Evolutionary conservation across 202 grass and related monocot genomes (phyloP).

Genomic region (Hordeum pubiflorum): DNA sequence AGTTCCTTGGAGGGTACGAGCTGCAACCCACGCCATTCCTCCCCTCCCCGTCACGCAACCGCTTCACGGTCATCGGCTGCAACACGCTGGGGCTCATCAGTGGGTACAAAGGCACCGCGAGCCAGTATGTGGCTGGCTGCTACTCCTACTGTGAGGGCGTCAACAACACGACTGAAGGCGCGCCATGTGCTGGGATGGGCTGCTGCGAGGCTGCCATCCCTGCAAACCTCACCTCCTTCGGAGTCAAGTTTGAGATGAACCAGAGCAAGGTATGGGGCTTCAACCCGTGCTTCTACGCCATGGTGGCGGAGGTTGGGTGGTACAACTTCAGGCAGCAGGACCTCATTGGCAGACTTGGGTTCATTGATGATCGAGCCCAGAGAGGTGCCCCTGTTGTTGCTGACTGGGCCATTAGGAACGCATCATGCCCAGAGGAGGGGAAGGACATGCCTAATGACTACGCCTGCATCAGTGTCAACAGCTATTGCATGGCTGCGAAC

Average conservation of each 20-base stretch:
- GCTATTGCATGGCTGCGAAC: background rate
- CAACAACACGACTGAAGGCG: background rate
- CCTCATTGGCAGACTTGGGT: background rate
- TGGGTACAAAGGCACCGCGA: background rate
- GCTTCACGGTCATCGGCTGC: background rate
- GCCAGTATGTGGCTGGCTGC: background rate
- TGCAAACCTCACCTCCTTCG: background rate
- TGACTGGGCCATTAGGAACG: background rate
- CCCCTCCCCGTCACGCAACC: background rate
- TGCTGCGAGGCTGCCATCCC: background rate
- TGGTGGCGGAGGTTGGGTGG: background rate
- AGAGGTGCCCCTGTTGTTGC: background rate
- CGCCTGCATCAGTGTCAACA: background rate
- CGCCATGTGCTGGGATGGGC: background rate
- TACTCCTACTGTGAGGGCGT: background rate
- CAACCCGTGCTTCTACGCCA: slow-evolving; percentile 1
- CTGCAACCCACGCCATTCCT: background rate
- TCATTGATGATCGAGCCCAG: background rate
- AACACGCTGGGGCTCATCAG: background rate
- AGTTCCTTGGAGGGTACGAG: background rate
- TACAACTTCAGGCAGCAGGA: slow-evolving; percentile 1
- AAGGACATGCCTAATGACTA: background rate
- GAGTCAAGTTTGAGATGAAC: background rate
- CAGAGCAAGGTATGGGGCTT: slow-evolving; percentile 3
- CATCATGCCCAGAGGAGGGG: background rate